Base-by-base conservation (phyloP, 139 green algal genomes). In the Klebsormidium nitens region DNA sequence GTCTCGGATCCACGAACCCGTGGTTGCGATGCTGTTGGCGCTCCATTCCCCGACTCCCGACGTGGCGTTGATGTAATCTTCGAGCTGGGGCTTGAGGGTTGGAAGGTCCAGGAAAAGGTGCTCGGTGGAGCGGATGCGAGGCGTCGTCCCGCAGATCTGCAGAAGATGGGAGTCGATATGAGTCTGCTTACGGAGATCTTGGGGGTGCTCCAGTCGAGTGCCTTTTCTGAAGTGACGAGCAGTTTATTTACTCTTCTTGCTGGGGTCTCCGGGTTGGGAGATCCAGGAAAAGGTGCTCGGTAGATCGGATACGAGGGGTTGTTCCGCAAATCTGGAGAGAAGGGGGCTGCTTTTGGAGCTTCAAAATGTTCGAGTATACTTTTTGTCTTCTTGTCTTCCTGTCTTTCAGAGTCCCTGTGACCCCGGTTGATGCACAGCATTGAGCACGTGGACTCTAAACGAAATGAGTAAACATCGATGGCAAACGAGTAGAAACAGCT, bases 91-190 rank as follows among this genome's bases (percentile, higher is more conserved):
- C 52, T 82, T 80, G 11, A 98, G 83, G 70, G 76, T 58, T 6
- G 93, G 91, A 62, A 98, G 87, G 82, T 98, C 90, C 59, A 98
- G 80, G 86, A 96, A 97, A 4, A 97, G 60, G 84, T 98, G 93
- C 44, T 80, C 75, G 0, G 93, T 98, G 44, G 76, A 77, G n/a
- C 87, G 79, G 46, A 85, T 70, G 61, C 86, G 74, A 0, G 88
- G 88, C 2, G 73, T 84, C 11, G 73, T 87, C 4, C 85, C 79
- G 71, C 74, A 84, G 36, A 80, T 50, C 71, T 78, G 63, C 36
- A 29, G 6, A 36, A 65, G 8, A 6, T 5, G n/a, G n/a, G n/a
- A n/a, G n/a, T n/a, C n/a, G n/a, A n/a, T n/a, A n/a, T n/a, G n/a
- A n/a, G n/a, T n/a, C n/a, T n/a, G n/a, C n/a, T n/a, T n/a, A n/a